Percentiles rank a stretch among this genome's conserved stretches.
These are phyloP conservation scores for Pistacia atlantica DNA, from an alignment of 345 rosid species.

Conservation along the genomic window DNA sequence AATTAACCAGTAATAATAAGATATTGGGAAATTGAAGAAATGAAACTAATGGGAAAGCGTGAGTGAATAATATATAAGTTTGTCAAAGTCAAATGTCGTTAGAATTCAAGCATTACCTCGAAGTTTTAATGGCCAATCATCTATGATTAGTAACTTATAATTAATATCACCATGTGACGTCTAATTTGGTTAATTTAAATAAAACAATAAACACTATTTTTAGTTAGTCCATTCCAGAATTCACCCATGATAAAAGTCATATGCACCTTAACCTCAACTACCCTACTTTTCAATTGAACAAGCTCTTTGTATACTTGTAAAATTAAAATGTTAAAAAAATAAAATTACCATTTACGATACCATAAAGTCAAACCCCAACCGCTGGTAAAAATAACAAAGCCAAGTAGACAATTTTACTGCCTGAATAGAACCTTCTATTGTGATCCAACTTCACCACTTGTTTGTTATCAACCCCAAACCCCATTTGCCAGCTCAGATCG, in stretches of 20 bases:
- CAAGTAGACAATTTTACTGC: too few relatives aligned
- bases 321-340: too few relatives aligned
- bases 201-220: neutral
- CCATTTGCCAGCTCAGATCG: neutral
- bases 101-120: neutral
- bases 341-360: too few relatives aligned
- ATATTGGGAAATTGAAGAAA: too few relatives aligned
- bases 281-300: neutral
- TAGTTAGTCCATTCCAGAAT: neutral
- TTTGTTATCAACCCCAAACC: neutral
- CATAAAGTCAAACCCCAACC: neutral
- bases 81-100: neutral
- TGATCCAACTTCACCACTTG: neutral
- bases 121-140: neutral
- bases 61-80: neutral
- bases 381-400: neutral
- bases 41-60: too few relatives aligned
- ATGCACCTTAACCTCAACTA: neutral
- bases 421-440: too few relatives aligned
- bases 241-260: neutral
- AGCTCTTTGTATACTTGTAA: too few relatives aligned
- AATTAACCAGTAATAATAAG: too few relatives aligned
- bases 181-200: neutral
- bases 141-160: neutral
- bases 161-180: neutral